phyloP scores from a whole-genome alignment of 2,329 filamentous ascomycete genomes.

The Alternaria hordeiaustralica region DNA sequence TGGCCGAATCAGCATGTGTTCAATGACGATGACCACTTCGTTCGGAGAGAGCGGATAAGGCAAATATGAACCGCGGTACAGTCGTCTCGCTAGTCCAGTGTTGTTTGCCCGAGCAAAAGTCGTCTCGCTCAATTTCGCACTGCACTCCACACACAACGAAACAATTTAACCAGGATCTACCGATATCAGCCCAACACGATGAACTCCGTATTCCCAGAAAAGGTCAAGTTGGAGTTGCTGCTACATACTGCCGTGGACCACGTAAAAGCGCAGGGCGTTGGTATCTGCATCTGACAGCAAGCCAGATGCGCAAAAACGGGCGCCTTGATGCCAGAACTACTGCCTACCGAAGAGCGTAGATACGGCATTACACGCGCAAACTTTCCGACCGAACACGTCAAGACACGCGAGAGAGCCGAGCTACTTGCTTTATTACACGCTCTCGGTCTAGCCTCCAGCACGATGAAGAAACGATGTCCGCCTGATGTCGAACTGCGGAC shows the following conservation, averaged over 20 bases:
- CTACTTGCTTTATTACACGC: not conserved
- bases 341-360: not conserved
- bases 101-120: not conserved
- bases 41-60: not conserved
- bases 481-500: not conserved
- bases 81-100: not conserved
- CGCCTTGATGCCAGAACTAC: not conserved
- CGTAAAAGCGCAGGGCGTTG: not conserved
- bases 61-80: not conserved
- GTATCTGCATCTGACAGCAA: not conserved
- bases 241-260: not conserved
- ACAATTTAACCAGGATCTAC: not conserved
- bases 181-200: not conserved
- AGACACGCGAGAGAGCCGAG: not conserved
- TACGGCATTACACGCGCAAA: not conserved
- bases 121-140: not conserved
- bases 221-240: not conserved
- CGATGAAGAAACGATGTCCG: not conserved
- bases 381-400: not conserved
- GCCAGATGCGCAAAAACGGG: not conserved
- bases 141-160: not conserved
- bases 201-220: not conserved
- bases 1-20: not conserved
- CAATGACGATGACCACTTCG: rapidly evolving
- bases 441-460: not conserved